Percentiles rank a stretch among this genome's conserved stretches.
Conservation (phyloP, 495 filamentous ascomycete genomes). For the Neurospora sp. region DNA sequence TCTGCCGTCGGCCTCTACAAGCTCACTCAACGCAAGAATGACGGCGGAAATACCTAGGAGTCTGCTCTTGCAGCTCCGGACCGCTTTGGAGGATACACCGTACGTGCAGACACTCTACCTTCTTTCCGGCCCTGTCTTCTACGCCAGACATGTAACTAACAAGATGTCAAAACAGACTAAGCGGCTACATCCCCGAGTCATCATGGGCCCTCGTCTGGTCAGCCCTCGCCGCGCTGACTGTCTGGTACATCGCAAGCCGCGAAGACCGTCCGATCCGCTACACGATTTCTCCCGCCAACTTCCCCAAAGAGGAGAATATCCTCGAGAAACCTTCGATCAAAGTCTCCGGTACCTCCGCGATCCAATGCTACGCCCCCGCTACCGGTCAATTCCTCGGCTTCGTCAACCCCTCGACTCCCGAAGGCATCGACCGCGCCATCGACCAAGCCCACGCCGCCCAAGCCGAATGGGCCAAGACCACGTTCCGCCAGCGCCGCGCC, state of each 20-base stretch:
- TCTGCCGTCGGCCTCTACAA: neutral
- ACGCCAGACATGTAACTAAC: too few relatives aligned
- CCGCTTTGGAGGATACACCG: conserved; percentile 6
- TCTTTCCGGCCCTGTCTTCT: too few relatives aligned
- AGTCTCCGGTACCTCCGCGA: conserved; percentile 44
- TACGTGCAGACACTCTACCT: neutral
- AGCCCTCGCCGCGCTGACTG: conserved; percentile 15
- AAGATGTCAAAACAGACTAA: conserved; percentile 3
- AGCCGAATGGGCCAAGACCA: conserved; percentile 67
- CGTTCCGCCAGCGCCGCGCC: conserved; percentile 64
- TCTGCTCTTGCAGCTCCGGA: conserved; percentile 14
- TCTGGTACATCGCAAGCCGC: conserved; percentile 19
- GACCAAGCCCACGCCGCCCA: conserved; percentile 67
- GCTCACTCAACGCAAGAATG: conserved; percentile 2
- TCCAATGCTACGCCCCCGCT: conserved; percentile 85
- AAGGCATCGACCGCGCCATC: conserved; percentile 74
- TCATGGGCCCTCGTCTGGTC: conserved; percentile 14
- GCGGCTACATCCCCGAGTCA: conserved; percentile 1
- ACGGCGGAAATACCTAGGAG: conserved; percentile 2
- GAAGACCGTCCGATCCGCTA: conserved; percentile 30
- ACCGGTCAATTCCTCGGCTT: conserved; percentile 74
- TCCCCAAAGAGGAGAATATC: conserved; percentile 42
- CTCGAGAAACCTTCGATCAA: conserved; percentile 53
- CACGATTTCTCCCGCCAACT: conserved; percentile 27
- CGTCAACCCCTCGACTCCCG: conserved; percentile 66